Base-by-base conservation (phyloP, 495 filamentous ascomycete species). In the Neurospora sublineolata region DNA sequence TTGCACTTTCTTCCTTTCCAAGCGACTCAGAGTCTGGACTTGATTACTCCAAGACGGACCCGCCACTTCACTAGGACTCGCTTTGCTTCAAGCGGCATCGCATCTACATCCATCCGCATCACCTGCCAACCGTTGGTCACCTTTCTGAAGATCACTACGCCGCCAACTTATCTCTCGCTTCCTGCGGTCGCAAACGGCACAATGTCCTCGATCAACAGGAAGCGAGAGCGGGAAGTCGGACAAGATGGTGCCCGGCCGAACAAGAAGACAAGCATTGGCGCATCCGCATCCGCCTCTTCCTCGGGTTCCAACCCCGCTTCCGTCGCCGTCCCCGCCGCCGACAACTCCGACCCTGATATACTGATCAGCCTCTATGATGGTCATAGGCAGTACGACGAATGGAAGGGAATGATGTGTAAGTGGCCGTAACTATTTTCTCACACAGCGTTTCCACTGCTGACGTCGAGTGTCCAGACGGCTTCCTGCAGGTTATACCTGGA, bases 341-440 rank as follows among this genome's bases (percentile, higher is more conserved):
- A 7, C 0, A 36, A 38, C 6, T 12, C 44, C 14, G 46, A 68
- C 9, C 42, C 8, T 18, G 44, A 6, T 7, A 39, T 1, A 16
- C 70, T 69, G 2, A 68, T 74, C n/a, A 11, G 20, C 1, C 69
- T 58, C 52, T 71, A 69, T 64, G 71, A 69, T 40, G 73, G 71
- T 0, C 10, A 70, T 7, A 41, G 73, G 52, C 30, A 27, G 12
- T 76, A 74, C n/a, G 71, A 71, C 0, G 71, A 76, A 10, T 76
- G 75, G 75, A 71, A 52, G 8, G 75, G 75, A 3, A 16, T 37
- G 3, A 72, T 69, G 71, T 41, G 70, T 76, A 71, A 12, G 70
- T 46, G 8, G 1, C 42, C 18, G n/a, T 8, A 20, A 23, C n/a
- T 1, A 46, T 23, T 44, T 9, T 23, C n/a, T n/a, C 11, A 9